Percentiles rank a stretch among this genome's conserved stretches.
Conservation (phyloP, 192 early-diverging fungal species). For the Backusella australiensis region DNA sequence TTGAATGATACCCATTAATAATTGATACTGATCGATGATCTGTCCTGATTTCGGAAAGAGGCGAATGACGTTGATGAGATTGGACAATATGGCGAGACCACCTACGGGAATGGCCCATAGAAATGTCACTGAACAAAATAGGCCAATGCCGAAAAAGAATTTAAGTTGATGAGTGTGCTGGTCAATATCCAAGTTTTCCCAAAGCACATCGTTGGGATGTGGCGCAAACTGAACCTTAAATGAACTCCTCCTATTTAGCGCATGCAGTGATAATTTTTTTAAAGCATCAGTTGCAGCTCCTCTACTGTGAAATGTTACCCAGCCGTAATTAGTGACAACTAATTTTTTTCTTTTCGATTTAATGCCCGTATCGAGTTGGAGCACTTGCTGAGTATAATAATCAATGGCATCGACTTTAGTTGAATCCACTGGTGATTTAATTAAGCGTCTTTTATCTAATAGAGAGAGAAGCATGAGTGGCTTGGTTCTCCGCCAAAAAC, state of each 20-base stretch:
- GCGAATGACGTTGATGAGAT: conserved; percentile 55
- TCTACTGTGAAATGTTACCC: background rate
- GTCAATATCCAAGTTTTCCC: conserved; percentile 63
- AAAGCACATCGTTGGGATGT: conserved; percentile 70
- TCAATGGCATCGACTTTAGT: conserved; percentile 67
- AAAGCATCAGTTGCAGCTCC: background rate
- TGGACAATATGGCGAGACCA: conserved; percentile 56
- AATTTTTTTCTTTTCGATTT: conserved; percentile 44
- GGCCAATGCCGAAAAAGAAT: conserved; percentile 34
- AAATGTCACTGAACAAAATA: conserved; percentile 59
- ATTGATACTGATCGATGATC: conserved; percentile 47
- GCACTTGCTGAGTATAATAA: conserved; percentile 61
- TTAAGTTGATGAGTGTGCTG: conserved; percentile 43
- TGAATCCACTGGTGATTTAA: conserved; percentile 24
- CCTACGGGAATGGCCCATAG: conserved; percentile 67
- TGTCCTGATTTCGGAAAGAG: conserved; percentile 45
- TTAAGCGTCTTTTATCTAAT: conserved; percentile 30
- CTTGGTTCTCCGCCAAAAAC: background rate
- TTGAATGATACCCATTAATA: conserved; percentile 58
- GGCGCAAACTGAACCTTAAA: conserved; percentile 49
- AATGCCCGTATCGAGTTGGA: conserved; percentile 7
- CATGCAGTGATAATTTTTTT: background rate
- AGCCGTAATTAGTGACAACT: background rate
- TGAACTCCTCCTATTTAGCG: background rate
- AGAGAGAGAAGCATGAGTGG: background rate